phyloP scores from a whole-genome alignment of 768 basidiomycete genomes.

The Tylopilus sp. region DNA sequence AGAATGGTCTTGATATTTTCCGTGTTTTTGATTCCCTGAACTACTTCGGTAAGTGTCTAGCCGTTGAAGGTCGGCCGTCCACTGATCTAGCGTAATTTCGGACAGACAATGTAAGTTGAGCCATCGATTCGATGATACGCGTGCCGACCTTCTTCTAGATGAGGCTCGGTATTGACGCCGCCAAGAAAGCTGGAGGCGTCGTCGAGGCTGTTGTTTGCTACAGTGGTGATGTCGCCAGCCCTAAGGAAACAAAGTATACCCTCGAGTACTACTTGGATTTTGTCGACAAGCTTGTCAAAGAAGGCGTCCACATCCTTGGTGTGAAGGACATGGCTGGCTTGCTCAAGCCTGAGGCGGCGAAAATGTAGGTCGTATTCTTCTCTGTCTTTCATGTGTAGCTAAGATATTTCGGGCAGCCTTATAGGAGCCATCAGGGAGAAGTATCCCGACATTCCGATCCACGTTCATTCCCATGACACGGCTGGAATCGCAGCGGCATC shows the following conservation, averaged over 20 bases:
- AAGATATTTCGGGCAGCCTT: conserved; percentile 47
- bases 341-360: conserved; percentile 92
- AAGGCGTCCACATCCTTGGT: conserved; percentile 95
- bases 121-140: background rate
- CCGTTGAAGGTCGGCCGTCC: background rate
- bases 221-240: conserved; percentile 93
- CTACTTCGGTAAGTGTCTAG: conserved; percentile 74
- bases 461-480: conserved; percentile 99
- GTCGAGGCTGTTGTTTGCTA: conserved; percentile 98
- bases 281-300: conserved; percentile 85
- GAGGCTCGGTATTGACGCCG: conserved; percentile 97
- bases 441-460: conserved; percentile 96
- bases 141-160: conserved; percentile 51
- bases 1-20: conserved; percentile 99
- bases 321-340: conserved; percentile 99
- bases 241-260: conserved; percentile 96
- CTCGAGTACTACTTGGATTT: conserved; percentile 97
- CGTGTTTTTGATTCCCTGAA: conserved; percentile 98
- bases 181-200: conserved; percentile 99
- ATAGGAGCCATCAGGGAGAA: conserved; percentile 93
- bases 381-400: background rate
- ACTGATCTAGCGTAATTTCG: conserved; percentile 4
- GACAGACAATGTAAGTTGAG: conserved; percentile 62
- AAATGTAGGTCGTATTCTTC: conserved; percentile 51
- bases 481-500: conserved; percentile 97